phyloP scores from a whole-genome alignment of 2,329 filamentous ascomycete species.

The Colletotrichum costaricense region DNA sequence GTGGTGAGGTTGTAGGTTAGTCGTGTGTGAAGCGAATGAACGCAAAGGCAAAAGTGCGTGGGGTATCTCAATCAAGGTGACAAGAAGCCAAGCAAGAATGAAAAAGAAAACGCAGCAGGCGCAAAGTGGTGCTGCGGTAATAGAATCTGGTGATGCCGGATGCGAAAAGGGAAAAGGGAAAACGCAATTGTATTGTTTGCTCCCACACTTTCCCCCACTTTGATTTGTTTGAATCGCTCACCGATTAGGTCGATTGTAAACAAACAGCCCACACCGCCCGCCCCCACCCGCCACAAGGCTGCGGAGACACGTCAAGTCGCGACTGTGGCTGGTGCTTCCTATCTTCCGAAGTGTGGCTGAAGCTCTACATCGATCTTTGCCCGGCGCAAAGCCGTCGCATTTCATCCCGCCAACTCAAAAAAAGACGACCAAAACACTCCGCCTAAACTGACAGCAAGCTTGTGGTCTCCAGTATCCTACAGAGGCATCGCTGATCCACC shows the following conservation, averaged over 20 bases:
- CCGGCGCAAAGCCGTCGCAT: not conserved
- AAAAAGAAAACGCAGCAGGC: not conserved
- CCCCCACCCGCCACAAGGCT: not conserved
- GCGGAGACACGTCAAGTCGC: slow-evolving; percentile 14
- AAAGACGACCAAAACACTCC: not conserved
- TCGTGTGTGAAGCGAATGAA: not conserved
- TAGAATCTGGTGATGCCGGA: slow-evolving; percentile 8
- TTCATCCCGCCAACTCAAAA: not conserved
- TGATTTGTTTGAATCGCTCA: slow-evolving; percentile 36
- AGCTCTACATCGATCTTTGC: not conserved
- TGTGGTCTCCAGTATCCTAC: not conserved
- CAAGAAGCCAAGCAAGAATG: slow-evolving; percentile 10
- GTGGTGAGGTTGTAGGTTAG: not conserved
- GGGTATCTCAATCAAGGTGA: slow-evolving; percentile 30
- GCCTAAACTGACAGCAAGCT: not conserved
- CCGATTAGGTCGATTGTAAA: slow-evolving; percentile 36
- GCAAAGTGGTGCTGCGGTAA: slow-evolving; percentile 8
- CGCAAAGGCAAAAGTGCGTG: not conserved
- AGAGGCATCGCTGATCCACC: not conserved
- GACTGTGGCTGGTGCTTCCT: slow-evolving; percentile 23
- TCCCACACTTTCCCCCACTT: slow-evolving; percentile 27
- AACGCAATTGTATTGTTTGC: slow-evolving; percentile 28
- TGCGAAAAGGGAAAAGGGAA: slow-evolving; percentile 20
- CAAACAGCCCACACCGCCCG: slow-evolving; percentile 34
- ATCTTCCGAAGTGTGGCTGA: slow-evolving; percentile 13